A percentile compares a stretch with the other conserved stretches of the same genome.
phyloP scores from a whole-genome alignment of 805 yeast genomes.

The Metschnikowia koreensis region DNA sequence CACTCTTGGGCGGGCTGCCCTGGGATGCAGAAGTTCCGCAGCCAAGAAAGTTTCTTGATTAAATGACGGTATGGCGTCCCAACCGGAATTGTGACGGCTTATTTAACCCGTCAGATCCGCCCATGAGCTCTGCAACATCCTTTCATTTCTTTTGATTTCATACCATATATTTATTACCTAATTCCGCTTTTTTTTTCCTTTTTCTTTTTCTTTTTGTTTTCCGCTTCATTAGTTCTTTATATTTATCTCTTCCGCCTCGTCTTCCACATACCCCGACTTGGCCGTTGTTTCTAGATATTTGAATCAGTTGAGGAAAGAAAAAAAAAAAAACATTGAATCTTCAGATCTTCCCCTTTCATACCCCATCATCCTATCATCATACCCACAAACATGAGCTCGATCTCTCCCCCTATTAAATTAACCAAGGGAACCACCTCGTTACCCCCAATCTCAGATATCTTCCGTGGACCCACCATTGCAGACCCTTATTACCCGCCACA shows the following conservation, averaged over 20 bases:
- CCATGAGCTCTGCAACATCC: background rate
- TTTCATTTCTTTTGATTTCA: background rate
- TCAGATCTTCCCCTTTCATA: no score
- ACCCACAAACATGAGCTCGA: background rate
- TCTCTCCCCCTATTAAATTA: slow-evolving; percentile 6
- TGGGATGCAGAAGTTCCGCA: slow-evolving; percentile 7
- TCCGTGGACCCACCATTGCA: slow-evolving; percentile 13
- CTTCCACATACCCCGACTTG: no score
- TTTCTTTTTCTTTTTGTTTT: no score
- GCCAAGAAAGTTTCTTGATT: slow-evolving; percentile 10
- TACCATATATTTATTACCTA: no score
- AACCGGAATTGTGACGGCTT: slow-evolving; percentile 1
- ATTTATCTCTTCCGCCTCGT: no score
- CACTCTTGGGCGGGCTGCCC: slow-evolving; percentile 1
- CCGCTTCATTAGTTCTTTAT: no score
- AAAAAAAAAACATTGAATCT: background rate
- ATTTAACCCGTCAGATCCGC: background rate
- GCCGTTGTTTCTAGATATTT: no score
- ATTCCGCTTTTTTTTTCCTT: no score
- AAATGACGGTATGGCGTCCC: background rate
- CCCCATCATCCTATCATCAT: background rate
- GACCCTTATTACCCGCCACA: slow-evolving; percentile 6
- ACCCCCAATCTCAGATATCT: slow-evolving; percentile 45
- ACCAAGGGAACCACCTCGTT: slow-evolving; percentile 29
- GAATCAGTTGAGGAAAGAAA: background rate